These are phyloP conservation scores for Aeschynomene evenia DNA, from an alignment of 306 rosid genomes.

Conservation along the genomic window DNA sequence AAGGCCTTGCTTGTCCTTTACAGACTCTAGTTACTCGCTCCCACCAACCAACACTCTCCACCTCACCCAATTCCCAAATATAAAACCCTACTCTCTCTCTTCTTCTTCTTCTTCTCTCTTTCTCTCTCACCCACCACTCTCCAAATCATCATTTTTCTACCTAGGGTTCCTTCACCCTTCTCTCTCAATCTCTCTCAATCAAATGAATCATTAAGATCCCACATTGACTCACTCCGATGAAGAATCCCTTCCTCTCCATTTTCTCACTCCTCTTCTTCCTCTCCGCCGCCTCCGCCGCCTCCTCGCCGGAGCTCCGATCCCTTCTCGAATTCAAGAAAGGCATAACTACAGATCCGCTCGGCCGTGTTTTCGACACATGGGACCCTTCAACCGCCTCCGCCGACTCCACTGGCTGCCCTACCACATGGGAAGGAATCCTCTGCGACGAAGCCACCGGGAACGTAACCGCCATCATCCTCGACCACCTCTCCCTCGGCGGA, in stretches of 20 bases:
- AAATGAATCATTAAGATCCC: constrained; percentile 59
- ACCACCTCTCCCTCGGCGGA: constrained; percentile 54
- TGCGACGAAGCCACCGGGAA: constrained; percentile 66
- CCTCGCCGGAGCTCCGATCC: constrained; percentile 73
- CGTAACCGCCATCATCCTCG: constrained; percentile 63
- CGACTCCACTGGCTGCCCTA: constrained; percentile 41
- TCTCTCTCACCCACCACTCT: background rate
- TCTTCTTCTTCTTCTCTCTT: constrained; percentile 31
- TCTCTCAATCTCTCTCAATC: constrained; percentile 36
- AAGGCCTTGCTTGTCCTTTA: constrained; percentile 43
- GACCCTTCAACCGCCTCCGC: background rate
- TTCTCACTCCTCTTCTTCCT: constrained; percentile 3
- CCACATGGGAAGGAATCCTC: constrained; percentile 58
- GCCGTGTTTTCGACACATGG: constrained; percentile 55
- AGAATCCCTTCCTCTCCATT: constrained; percentile 18
- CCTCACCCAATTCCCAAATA: constrained; percentile 55
- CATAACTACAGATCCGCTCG: constrained; percentile 57
- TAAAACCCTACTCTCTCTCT: constrained; percentile 28
- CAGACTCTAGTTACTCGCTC: constrained; percentile 66
- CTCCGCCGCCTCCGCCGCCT: constrained; percentile 33
- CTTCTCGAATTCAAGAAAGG: constrained; percentile 87
- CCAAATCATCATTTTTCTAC: background rate
- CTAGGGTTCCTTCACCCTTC: constrained; percentile 55
- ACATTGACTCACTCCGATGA: constrained; percentile 64
- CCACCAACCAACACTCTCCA: constrained; percentile 79